Base-by-base conservation (phyloP, 169 alveolate genomes). In the Cryptosporidium canis region DNA sequence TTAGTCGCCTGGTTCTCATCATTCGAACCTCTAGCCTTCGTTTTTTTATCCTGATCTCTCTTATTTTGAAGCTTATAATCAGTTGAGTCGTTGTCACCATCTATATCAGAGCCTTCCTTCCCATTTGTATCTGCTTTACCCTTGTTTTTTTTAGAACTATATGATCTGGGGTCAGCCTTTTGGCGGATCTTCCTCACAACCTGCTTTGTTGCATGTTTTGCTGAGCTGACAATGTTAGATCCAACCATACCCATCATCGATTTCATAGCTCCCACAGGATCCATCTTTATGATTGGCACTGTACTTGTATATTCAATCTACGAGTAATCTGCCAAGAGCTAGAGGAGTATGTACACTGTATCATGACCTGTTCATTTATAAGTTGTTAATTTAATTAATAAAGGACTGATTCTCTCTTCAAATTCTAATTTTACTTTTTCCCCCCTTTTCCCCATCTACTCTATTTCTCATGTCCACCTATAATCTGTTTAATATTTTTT, bases 191-290 rank as follows among this genome's bases (percentile, higher is more conserved):
- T 77, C 33, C 31, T 41, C 45, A 77, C 87, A 14, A 77, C 61
- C 29, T 77, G 77, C 51, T 77, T 77, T 7, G 87, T 77, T 58
- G 87, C 87, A 77, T 77, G 67, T n/a, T 77, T 77, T 29, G 87
- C 87, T 31, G 87, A 77, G 37, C 71, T 77, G 37, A 77, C 77
- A 5, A 77, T 35, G 51, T 77, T 77, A 53, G 87, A 77, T 77
- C 87, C 87, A 8, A 77, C 72, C 33, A 61, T 37, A 24, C 87
- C 87, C 43, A 77, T 43, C 55, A 77, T 48, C 35, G 87, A 55
- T 18, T 55, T 77, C 71, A 77, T 56, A 11, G 87, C 87, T 77
- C 87, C 87, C 31, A 77, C 77, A 39, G 87, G 55, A 77, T 77
- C 18, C 87, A 77, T 77, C 66, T 18, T 61, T 35, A 33, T 31